Evolutionary conservation across 805 yeast genomes (phyloP), one percentile per base, ranked within the genome.

Genomic region (Lipomyces sp.): DNA sequence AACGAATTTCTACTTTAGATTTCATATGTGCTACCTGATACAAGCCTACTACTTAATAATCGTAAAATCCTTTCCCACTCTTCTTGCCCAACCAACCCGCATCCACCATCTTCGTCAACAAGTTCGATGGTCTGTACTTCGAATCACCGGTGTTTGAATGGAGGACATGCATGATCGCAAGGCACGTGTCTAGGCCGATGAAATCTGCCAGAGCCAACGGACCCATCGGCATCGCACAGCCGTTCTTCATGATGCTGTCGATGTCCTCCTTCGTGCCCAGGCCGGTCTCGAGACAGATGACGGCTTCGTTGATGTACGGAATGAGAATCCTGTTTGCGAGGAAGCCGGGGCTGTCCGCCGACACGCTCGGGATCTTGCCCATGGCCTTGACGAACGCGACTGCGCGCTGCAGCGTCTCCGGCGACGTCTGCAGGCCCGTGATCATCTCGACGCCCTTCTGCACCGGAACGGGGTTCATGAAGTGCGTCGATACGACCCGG

Each of bases 141-240:
- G 73, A 64, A 60, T 72, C 75, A 22, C 66, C 70, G 8, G 73
- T 70, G 47, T 69, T 72, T 22, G 59, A 54, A 55, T 70, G 62
- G 37, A 72, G 63, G 18, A 72, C 75, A 45, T 69, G 66, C 69
- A 68, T 67, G 57, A 72, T 71, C 26, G 74, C 69, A 37, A 70
- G 62, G 43, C 74, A 70, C 6, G 75, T 72, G 55, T 72, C 75
- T 18, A 72, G 65, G 19, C 75, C 75, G 47, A 72, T 70, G 49
- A 72, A 70, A 53, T 72, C 75, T 16, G 75, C 75, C 24, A 72
- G 63, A 14, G 67, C 69, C 28, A 72, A 59, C 2, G 75, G 75
- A 5, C 75, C 75, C 74, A 72, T 70, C 22, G 75, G 75, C 74
- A 72, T 68, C 23, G 75, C 76, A 53, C 75, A 72, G 23, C 76